Conservation (phyloP, 1,139 yeast genomes). For the Diutina mesorugosa region DNA sequence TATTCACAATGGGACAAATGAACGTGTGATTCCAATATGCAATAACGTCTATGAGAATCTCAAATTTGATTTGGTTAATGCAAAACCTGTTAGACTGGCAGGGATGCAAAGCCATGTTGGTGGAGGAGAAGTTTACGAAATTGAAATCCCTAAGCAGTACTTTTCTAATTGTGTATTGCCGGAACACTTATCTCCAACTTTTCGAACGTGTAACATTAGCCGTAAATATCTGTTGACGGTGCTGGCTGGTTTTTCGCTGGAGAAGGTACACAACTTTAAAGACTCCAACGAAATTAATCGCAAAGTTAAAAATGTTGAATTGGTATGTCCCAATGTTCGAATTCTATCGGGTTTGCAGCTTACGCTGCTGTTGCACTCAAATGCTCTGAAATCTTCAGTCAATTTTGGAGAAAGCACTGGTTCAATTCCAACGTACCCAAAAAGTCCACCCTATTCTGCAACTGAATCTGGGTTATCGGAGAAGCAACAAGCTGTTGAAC, state of each 20-base stretch:
- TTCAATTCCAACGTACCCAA: not conserved
- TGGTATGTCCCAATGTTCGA: slow-evolving; percentile 22
- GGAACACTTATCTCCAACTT: slow-evolving; percentile 37
- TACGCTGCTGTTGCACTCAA: not conserved
- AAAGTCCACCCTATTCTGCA: not conserved
- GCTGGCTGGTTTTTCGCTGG: slow-evolving; percentile 28
- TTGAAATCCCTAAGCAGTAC: slow-evolving; percentile 31
- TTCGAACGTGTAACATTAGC: slow-evolving; percentile 43
- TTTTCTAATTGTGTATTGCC: slow-evolving; percentile 34
- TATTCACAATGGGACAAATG: slow-evolving; percentile 19
- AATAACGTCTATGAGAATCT: slow-evolving; percentile 21
- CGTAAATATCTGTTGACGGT: slow-evolving; percentile 34
- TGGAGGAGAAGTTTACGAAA: slow-evolving; percentile 19
- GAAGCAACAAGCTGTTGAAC: not conserved
- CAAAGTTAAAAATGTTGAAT: slow-evolving; percentile 17
- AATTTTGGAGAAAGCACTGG: not conserved
- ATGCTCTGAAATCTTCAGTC: not conserved
- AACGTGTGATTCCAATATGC: slow-evolving; percentile 16
- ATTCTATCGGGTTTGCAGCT: slow-evolving; percentile 28
- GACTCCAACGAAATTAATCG: slow-evolving; percentile 10
- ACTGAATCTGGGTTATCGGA: not conserved
- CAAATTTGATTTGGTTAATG: slow-evolving; percentile 27
- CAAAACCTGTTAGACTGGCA: slow-evolving; percentile 4
- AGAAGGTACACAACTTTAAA: slow-evolving; percentile 5
- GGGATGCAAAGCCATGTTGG: slow-evolving; percentile 10